These are phyloP conservation scores for Pluteus cervinus DNA, from an alignment of 768 basidiomycete species.

Conservation along the genomic window DNA sequence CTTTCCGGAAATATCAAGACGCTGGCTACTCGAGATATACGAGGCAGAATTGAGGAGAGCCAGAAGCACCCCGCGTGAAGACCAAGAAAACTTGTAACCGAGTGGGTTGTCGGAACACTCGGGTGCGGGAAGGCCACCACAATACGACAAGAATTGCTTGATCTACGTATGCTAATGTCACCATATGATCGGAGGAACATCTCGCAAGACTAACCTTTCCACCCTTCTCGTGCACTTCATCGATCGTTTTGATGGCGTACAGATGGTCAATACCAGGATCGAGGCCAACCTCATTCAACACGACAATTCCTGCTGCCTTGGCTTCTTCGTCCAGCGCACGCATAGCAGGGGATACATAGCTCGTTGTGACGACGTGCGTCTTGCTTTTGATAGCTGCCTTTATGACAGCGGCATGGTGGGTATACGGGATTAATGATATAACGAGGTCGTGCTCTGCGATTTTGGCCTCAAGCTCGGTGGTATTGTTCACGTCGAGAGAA, in stretches of 20 bases:
- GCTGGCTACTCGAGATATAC: slow-evolving; percentile 62
- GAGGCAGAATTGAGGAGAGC: slow-evolving; percentile 89
- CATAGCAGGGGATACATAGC: slow-evolving; percentile 91
- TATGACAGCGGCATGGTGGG: slow-evolving; percentile 83
- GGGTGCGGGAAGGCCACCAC: slow-evolving; percentile 92
- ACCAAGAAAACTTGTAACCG: slow-evolving; percentile 99
- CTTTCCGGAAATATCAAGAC: slow-evolving; percentile 61
- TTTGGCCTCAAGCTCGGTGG: slow-evolving; percentile 68
- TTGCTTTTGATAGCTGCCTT: slow-evolving; percentile 85
- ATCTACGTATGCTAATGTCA: slow-evolving; percentile 36
- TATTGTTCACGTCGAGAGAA: slow-evolving; percentile 75
- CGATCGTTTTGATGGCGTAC: slow-evolving; percentile 90
- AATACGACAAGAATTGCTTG: slow-evolving; percentile 91
- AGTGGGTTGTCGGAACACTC: slow-evolving; percentile 91
- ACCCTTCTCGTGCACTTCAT: slow-evolving; percentile 89
- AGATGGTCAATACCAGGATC: slow-evolving; percentile 95
- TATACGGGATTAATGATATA: slow-evolving; percentile 96
- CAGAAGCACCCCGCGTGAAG: slow-evolving; percentile 90
- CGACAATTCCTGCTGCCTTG: slow-evolving; percentile 84
- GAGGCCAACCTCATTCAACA: slow-evolving; percentile 97
- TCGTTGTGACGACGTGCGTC: slow-evolving; percentile 93
- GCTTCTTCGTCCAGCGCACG: slow-evolving; percentile 75
- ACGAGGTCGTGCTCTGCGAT: slow-evolving; percentile 88
- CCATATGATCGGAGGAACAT: neutral
- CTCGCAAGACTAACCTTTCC: slow-evolving; percentile 72